Evolutionary conservation across 371 early-diverging fungal genomes (phyloP), one percentile per base, ranked within the genome.

Genomic region (Synchytrium microbalum): DNA sequence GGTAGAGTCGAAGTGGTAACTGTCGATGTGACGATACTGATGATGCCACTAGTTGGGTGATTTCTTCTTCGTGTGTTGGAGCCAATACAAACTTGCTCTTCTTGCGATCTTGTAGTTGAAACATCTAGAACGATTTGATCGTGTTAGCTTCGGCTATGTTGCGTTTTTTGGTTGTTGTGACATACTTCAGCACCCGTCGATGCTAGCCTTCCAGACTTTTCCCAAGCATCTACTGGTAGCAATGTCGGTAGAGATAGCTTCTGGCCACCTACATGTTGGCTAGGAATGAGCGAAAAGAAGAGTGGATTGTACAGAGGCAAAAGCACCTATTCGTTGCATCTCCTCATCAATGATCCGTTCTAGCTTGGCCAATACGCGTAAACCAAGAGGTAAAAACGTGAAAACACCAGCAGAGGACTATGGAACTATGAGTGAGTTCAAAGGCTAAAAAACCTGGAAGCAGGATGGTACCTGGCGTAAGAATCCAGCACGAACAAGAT

Each of bases 61-160:
- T 85, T 67, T 95, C 95, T 69, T 95, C 95, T 69, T 95, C 95
- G 65, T 92, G 92, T 0, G 95, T 95, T 0, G 95, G 95, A 1
- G 89, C 88, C 26, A 95, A 72, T 32, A 89, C 62, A 60, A 88
- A 81, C 31, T 86, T 87, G 2, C 81, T 66, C 1, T 80, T 83
- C 60, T 86, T 88, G 28, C 95, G 84, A 79, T 93, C 95, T 64
- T 85, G 76, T 23, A 93, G 68, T 28, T 84, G 83, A 68, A 92
- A 91, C 63, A 91, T 79, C 85, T 85, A 56, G 28, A 16, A 1
- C 19, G 28, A 33, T 52, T 54, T n/a, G 31, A 56, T 63, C 23
- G 24, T 29, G 23, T 51, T 26, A 58, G 3, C 16, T 30, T 30
- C 24, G 52, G 64, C 1, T n/a, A 23, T 67, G 56, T 62, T 55